Conservation (phyloP, 192 early-diverging fungal species). For the Geosiphon pyriformis region DNA sequence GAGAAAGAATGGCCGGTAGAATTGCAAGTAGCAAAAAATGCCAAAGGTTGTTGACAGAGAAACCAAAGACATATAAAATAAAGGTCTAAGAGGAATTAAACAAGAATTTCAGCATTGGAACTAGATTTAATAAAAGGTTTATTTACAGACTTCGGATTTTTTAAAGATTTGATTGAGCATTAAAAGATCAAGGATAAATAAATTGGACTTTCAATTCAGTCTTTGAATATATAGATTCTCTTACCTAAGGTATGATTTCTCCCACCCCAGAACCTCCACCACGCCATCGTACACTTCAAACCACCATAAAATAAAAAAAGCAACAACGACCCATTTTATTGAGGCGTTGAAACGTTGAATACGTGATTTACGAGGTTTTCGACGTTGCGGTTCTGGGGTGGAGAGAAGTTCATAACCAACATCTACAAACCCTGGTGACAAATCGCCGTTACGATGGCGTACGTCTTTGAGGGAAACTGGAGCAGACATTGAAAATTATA, state of each 20-base stretch:
- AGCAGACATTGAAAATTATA: neutral
- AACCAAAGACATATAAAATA: neutral
- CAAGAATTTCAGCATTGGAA: too few species aligned
- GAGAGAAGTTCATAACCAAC: neutral
- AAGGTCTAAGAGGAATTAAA: too few species aligned
- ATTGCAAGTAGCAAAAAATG: neutral
- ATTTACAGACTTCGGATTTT: too few species aligned
- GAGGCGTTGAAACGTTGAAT: neutral
- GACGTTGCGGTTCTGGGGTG: neutral
- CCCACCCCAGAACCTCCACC: neutral
- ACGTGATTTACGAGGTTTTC: neutral
- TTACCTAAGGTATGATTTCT: neutral
- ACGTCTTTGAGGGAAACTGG: neutral
- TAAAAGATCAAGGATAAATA: too few species aligned
- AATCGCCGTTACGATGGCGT: neutral
- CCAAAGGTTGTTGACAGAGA: neutral
- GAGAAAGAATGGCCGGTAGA: neutral
- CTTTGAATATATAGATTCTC: too few species aligned
- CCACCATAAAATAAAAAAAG: neutral
- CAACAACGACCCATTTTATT: neutral
- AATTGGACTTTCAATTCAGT: too few species aligned
- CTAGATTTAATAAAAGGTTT: too few species aligned
- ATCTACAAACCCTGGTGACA: neutral
- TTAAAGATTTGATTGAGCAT: too few species aligned
- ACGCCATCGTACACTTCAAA: neutral